phyloP scores from a whole-genome alignment of 2,329 filamentous ascomycete species.

The Epichloe sp. region DNA sequence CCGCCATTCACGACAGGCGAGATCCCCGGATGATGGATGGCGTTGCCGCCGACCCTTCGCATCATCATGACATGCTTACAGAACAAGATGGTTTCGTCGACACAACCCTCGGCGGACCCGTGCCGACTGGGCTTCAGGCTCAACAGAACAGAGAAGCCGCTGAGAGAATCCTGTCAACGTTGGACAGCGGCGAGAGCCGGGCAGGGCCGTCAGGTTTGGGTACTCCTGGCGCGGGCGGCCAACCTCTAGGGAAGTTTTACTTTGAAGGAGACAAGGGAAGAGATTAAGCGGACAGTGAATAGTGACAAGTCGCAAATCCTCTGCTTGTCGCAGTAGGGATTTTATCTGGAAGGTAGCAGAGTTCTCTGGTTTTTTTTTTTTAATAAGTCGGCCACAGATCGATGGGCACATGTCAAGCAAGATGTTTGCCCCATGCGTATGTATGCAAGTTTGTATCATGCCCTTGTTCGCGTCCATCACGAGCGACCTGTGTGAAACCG shows the following conservation, averaged over 20 bases:
- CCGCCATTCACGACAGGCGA: slow-evolving; percentile 36
- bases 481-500: slow-evolving; percentile 3
- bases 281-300: slow-evolving; percentile 2
- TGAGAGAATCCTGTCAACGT: slow-evolving; percentile 48
- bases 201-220: slow-evolving; percentile 26
- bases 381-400: not conserved
- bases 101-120: slow-evolving; percentile 47
- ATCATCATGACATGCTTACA: slow-evolving; percentile 29
- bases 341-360: not conserved
- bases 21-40: slow-evolving; percentile 57
- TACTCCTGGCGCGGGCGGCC: slow-evolving; percentile 30
- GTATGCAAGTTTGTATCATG: not conserved
- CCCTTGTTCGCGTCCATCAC: not conserved
- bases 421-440: too few species aligned
- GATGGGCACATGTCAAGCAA: not conserved
- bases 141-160: slow-evolving; percentile 37
- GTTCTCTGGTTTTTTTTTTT: not conserved
- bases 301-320: not conserved
- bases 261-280: slow-evolving; percentile 37
- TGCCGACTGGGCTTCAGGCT: slow-evolving; percentile 24
- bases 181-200: slow-evolving; percentile 37
- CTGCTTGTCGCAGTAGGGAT: not conserved
- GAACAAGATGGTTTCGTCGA: slow-evolving; percentile 47
- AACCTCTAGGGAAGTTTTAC: slow-evolving; percentile 43
- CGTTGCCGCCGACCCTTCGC: slow-evolving; percentile 42